These are phyloP conservation scores for Penicillium digitatum DNA, from an alignment of 2,329 filamentous ascomycete species.

Conservation along the genomic window DNA sequence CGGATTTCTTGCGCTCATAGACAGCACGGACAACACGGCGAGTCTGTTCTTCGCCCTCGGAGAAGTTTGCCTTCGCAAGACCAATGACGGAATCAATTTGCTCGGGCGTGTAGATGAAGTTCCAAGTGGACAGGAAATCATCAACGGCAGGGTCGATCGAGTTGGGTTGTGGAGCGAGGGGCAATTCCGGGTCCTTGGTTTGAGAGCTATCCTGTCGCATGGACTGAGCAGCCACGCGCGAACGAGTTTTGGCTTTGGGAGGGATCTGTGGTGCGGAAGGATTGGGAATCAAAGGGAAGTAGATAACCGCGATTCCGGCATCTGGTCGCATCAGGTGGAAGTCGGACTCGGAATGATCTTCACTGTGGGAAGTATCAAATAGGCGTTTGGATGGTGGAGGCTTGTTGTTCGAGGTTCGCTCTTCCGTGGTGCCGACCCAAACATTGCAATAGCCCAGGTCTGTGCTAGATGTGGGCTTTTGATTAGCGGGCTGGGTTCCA, in stretches of 20 bases:
- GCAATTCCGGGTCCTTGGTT: slow-evolving; percentile 18
- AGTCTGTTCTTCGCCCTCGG: slow-evolving; percentile 74
- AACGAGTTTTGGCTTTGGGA: slow-evolving; percentile 20
- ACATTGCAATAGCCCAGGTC: slow-evolving; percentile 88
- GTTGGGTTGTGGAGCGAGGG: slow-evolving; percentile 52
- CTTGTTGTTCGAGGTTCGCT: slow-evolving; percentile 58
- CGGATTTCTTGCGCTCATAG: slow-evolving; percentile 82
- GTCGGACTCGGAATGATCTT: slow-evolving; percentile 56
- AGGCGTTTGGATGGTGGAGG: slow-evolving; percentile 51
- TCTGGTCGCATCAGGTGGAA: slow-evolving; percentile 70
- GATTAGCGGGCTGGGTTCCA: background rate
- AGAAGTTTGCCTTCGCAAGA: slow-evolving; percentile 80
- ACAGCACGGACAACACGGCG: slow-evolving; percentile 76
- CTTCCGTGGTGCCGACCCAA: slow-evolving; percentile 83
- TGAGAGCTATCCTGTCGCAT: slow-evolving; percentile 20
- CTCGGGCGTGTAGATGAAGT: slow-evolving; percentile 90
- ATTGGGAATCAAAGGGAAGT: slow-evolving; percentile 86
- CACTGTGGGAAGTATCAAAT: slow-evolving; percentile 45
- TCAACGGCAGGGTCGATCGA: slow-evolving; percentile 73
- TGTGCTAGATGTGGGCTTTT: slow-evolving; percentile 25
- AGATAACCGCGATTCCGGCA: slow-evolving; percentile 83
- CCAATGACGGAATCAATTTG: slow-evolving; percentile 81
- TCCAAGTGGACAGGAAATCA: slow-evolving; percentile 94
- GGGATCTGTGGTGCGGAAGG: slow-evolving; percentile 42
- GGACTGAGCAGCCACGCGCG: slow-evolving; percentile 21